Evolutionary conservation across 2,329 filamentous ascomycete genomes (phyloP), one percentile per base, ranked within the genome.

Genomic region (Penicillium sp.): DNA sequence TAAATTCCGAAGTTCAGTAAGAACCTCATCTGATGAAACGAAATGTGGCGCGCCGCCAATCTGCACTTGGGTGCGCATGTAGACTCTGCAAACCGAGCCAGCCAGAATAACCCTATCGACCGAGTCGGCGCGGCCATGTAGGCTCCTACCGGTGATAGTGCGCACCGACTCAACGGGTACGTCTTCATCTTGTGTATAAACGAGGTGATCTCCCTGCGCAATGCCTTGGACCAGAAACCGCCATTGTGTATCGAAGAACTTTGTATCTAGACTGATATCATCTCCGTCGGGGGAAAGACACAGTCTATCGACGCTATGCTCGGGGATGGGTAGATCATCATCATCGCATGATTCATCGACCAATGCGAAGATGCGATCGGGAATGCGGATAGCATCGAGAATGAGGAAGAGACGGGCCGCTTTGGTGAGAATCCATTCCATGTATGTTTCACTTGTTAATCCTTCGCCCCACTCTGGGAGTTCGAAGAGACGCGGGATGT

Each of bases 331-430:
- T 16, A 86, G 70, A 64, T 86, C 84, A 42, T 81, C 79, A 57
- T 86, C 84, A 58, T 85, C 82, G 72, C 81, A 83, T 3, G 81
- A 83, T 53, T 81, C 79, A 61, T 86, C 83, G 36, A 86, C 81
- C 14, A 84, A 76, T 2, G 79, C 76, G 59, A 86, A 86, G 41
- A 86, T 85, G 56, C 82, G 80, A 59, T 84, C 82, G n/a, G 83
- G 79, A n/a, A 84, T 79, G 9, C 81, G 82, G 51, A 84, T 78
- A 51, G 84, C 80, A 43, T 78, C 75, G 26, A 86, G 74, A 18
- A 84, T 82, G 30, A 86, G 74, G 60, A 85, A 86, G 13, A 86
- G 68, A 32, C 83, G 77, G 55, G 79, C 78, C 4, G 82, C 81
- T 55, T 79, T 79, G 51, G 80, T 76, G 30, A 86, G 70, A 49